Evolutionary conservation across 2,329 filamentous ascomycete species (phyloP).

Genomic region (Akanthomyces dipterigenus): DNA sequence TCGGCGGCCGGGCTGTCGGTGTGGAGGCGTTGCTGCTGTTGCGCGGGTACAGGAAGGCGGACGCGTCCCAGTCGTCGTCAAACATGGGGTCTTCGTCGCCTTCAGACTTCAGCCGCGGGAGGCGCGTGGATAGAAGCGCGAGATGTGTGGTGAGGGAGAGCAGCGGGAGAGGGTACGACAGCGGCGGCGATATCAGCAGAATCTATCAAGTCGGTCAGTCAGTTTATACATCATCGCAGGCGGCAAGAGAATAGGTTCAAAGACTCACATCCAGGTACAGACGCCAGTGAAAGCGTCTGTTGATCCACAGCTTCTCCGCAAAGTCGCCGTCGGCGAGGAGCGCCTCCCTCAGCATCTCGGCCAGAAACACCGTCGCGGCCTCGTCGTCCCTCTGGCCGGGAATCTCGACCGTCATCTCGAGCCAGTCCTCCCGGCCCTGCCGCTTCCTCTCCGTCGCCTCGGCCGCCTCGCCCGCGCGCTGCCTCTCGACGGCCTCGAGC

Average conservation of each 20-base stretch:
- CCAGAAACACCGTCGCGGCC: conserved; percentile 76
- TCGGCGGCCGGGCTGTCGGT: conserved; percentile 56
- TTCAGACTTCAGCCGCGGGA: conserved; percentile 81
- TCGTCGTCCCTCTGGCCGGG: conserved; percentile 89
- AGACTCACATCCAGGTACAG: conserved; percentile 81
- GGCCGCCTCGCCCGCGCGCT: conserved; percentile 34
- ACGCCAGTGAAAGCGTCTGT: conserved; percentile 90
- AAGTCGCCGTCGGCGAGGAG: conserved; percentile 67
- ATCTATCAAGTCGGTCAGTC: conserved; percentile 51
- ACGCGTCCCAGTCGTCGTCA: conserved; percentile 93
- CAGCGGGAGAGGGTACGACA: conserved; percentile 88
- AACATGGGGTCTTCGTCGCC: conserved; percentile 95
- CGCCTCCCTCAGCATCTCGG: conserved; percentile 82
- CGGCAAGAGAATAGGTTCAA: too few species aligned
- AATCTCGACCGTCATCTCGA: conserved; percentile 88
- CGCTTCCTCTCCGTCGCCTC: conserved; percentile 27
- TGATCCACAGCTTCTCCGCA: conserved; percentile 73
- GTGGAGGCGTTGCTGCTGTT: conserved; percentile 19
- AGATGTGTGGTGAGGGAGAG: conserved; percentile 91
- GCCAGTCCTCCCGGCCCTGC: conserved; percentile 60
- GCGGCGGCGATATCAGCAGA: conserved; percentile 82
- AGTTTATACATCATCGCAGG: background rate
- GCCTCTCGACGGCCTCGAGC: conserved; percentile 24
- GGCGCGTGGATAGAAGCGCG: conserved; percentile 77
- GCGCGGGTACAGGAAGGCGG: conserved; percentile 67